These are phyloP conservation scores for Annona cherimola DNA, from an alignment of 164 flowering plant genomes.

Conservation along the genomic window DNA sequence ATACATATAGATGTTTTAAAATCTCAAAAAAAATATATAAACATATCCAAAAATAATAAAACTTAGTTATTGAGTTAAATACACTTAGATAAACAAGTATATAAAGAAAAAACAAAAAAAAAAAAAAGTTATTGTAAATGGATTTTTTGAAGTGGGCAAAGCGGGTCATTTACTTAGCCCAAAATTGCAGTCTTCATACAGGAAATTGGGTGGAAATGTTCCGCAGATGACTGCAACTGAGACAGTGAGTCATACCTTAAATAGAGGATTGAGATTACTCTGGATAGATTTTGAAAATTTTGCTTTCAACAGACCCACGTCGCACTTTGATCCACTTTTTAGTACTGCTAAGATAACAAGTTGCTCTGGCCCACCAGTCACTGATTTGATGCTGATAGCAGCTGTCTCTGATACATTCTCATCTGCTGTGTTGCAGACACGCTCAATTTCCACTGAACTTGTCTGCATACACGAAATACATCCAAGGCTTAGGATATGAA, in stretches of 20 bases:
- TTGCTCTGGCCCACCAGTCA: constrained; percentile 77
- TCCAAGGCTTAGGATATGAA: neutral
- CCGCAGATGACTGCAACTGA: neutral
- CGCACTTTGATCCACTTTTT: constrained; percentile 37
- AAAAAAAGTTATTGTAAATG: too few relatives aligned
- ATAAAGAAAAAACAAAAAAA: too few relatives aligned
- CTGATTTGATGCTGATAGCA: constrained; percentile 60
- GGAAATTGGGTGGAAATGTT: neutral
- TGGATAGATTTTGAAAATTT: constrained; percentile 79
- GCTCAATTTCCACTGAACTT: constrained; percentile 88
- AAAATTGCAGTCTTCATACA: neutral
- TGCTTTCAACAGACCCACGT: constrained; percentile 43
- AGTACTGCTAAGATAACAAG: constrained; percentile 66
- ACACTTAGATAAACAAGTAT: too few relatives aligned
- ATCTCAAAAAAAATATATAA: too few relatives aligned
- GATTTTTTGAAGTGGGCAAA: too few relatives aligned
- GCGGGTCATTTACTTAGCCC: neutral
- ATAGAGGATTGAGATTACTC: constrained; percentile 77
- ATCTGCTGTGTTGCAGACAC: constrained; percentile 72
- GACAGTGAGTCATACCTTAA: constrained; percentile 47
- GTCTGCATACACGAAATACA: constrained; percentile 45
- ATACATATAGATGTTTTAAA: too few relatives aligned
- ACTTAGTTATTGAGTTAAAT: too few relatives aligned
- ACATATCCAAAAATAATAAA: too few relatives aligned
- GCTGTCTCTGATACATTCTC: constrained; percentile 73